Evolutionary conservation across 352 stramenopile species (phyloP), one percentile per base, ranked within the genome.

Genomic region (Globisporangium ultimum): DNA sequence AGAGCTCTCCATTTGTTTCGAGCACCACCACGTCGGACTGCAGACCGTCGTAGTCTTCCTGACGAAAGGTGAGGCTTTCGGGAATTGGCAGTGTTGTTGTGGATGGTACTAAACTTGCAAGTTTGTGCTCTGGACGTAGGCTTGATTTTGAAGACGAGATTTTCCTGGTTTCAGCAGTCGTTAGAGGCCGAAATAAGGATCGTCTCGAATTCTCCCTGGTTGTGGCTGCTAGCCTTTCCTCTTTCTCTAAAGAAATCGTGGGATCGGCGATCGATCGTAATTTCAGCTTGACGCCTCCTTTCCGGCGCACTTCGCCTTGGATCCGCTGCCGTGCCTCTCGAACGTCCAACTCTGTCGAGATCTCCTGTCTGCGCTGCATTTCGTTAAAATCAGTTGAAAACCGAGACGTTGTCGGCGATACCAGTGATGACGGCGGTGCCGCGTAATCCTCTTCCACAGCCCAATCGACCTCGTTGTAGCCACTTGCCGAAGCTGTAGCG

Each of bases 41-140:
- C 1, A 88, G 55, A 0, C 67, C 76, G 42, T 81, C 66, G 47
- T 88, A 88, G 59, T 88, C 78, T 49, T 86, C 73, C 5, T 67
- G 66, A 2, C 78, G 66, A 54, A 78, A 88, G 9, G 78, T 86
- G 6, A 56, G 57, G 18, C 61, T 66, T 17, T 63, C 55, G 28
- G 53, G n/a, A 12, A 61, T 56, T 1, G 40, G 6, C 1, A 54
- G 24, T 1, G 34, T 34, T 17, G 36, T 17, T 28, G 45, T 41
- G 53, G 20, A 15, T 22, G 46, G 45, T 32, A 61, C 18, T 43
- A 5, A 36, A 10, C 28, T 36, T 10, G 14, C 55, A 2, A 28
- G 13, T 41, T 52, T 18, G 11, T 34, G 47, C 13, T 6, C 47
- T 45, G 40, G 40, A 18, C 12, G 8, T 18, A n/a, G 40, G 13